Base-by-base conservation (phyloP, 2,329 filamentous ascomycete species). In the Xylariaceae sp. region DNA sequence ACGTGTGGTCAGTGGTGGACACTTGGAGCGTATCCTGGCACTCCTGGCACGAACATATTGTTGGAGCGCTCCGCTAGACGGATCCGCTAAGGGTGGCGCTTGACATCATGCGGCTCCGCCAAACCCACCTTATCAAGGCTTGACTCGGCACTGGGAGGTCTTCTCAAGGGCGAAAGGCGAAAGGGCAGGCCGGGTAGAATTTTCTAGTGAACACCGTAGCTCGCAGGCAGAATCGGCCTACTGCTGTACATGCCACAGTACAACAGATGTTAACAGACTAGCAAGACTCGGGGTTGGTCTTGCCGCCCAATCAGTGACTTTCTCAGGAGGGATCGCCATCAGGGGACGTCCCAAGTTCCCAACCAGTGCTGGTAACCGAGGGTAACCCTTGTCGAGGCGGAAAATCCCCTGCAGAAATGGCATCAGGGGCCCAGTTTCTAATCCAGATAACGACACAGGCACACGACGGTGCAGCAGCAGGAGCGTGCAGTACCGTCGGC, bases 101-200 rank as follows among this genome's bases (percentile, higher is more conserved):
- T 46, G 43, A 48, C 46, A 46, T 48, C 46, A 48, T 48, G 45
- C 39, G 40, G 46, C 43, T 46, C 43, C 43, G 43, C 46, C n/a
- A 26, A 34, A 23, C 27, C 40, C 40, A 36, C 15, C 24, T 38
- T n/a, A n/a, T n/a, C n/a, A n/a, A n/a, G n/a, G n/a, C n/a, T 40
- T 48, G 46, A 46, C 39, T 48, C 46, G 40, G 31, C 12, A 36
- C 21, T 36, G 35, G 36, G 39, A 43, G 37, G 39, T 34, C 42
- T 37, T 38, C n/a, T n/a, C n/a, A n/a, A n/a, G n/a, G n/a, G n/a
- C n/a, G n/a, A n/a, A n/a, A n/a, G n/a, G n/a, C n/a, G 21, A 24
- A 6, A 24, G 6, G 21, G 21, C 21, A 24, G 11, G 21, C 34
- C 37, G 39, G 40, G 31, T 31, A 48, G 40, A 46, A 21, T 39